phyloP scores from a whole-genome alignment of 1,284 basidiomycete species.

The Cutaneotrichosporon mucoides region DNA sequence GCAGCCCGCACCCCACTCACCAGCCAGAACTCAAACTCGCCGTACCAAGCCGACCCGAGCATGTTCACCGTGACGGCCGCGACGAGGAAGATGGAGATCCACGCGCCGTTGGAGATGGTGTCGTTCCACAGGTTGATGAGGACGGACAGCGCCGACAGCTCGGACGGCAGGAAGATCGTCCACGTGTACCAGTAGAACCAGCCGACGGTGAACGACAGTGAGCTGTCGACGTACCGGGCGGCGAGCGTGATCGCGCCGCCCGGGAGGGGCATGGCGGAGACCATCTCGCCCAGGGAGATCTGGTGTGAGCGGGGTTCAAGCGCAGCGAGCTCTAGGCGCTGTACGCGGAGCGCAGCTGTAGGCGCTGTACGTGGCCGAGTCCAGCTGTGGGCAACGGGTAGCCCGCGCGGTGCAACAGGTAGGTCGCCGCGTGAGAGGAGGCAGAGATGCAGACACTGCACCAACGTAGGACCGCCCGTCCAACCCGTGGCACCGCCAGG shows the following conservation, averaged over 20 bases:
- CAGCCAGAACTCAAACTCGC: constrained; percentile 19
- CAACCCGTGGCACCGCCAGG: too few species aligned
- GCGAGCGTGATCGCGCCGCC: constrained; percentile 75
- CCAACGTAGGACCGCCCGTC: too few species aligned
- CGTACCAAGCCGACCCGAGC: constrained; percentile 11
- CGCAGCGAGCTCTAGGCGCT: too few species aligned
- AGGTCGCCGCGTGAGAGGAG: too few species aligned
- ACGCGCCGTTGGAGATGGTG: constrained; percentile 59
- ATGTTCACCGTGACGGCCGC: constrained; percentile 56
- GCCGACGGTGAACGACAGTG: constrained; percentile 74
- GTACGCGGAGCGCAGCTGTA: too few species aligned
- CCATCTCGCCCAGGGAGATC: constrained; percentile 50
- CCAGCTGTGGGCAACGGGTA: too few species aligned
- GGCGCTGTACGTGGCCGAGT: too few species aligned
- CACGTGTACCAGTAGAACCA: constrained; percentile 81
- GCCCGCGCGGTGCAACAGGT: too few species aligned
- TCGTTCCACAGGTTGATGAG: constrained; percentile 67
- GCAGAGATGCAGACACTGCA: too few species aligned
- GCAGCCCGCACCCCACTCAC: constrained; percentile 11
- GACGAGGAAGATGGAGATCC: constrained; percentile 70
- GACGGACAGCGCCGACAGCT: constrained; percentile 69
- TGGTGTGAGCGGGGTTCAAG: neutral
- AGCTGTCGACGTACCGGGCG: constrained; percentile 57
- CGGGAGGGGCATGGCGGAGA: constrained; percentile 49
- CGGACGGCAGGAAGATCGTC: constrained; percentile 64